These are phyloP conservation scores for Retiboletus flavoniger DNA, from an alignment of 1,284 basidiomycete species.

Conservation along the genomic window DNA sequence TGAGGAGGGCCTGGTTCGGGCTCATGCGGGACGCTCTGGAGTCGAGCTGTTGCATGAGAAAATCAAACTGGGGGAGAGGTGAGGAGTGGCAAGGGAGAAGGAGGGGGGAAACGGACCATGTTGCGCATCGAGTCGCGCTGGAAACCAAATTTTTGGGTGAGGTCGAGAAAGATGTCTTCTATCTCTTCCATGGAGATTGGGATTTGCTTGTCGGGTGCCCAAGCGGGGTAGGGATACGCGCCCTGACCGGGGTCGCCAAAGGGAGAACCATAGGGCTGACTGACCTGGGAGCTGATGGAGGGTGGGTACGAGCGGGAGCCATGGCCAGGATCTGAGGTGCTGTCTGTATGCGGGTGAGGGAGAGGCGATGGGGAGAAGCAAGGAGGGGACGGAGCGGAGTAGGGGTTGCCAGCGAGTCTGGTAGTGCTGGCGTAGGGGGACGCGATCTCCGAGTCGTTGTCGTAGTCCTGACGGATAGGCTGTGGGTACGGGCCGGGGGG, in stretches of 20 bases:
- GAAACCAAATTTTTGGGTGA: slow-evolving; percentile 99
- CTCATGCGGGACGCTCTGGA: slow-evolving; percentile 97
- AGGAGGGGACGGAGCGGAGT: slow-evolving; percentile 16
- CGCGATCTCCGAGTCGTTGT: slow-evolving; percentile 30
- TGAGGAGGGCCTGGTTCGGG: slow-evolving; percentile 94
- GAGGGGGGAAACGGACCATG: slow-evolving; percentile 55
- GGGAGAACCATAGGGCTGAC: slow-evolving; percentile 54
- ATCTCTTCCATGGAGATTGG: slow-evolving; percentile 98
- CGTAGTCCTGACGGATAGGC: slow-evolving; percentile 37
- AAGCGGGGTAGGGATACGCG: slow-evolving; percentile 88
- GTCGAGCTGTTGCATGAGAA: slow-evolving; percentile 97
- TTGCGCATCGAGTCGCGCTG: slow-evolving; percentile 92
- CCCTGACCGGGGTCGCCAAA: slow-evolving; percentile 58
- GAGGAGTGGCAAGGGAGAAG: neutral
- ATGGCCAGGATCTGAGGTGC: slow-evolving; percentile 46
- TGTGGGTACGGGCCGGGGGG: slow-evolving; percentile 26
- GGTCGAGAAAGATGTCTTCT: slow-evolving; percentile 98
- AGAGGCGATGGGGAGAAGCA: slow-evolving; percentile 18
- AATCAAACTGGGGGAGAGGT: slow-evolving; percentile 74
- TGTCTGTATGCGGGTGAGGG: slow-evolving; percentile 34
- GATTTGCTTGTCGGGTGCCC: slow-evolving; percentile 91
- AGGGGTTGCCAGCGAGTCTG: slow-evolving; percentile 32
- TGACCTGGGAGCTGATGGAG: slow-evolving; percentile 58
- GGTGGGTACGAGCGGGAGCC: slow-evolving; percentile 49
- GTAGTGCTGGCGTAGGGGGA: slow-evolving; percentile 36